phyloP scores from a whole-genome alignment of 805 yeast genomes.

The Ogataea dorogensis region DNA sequence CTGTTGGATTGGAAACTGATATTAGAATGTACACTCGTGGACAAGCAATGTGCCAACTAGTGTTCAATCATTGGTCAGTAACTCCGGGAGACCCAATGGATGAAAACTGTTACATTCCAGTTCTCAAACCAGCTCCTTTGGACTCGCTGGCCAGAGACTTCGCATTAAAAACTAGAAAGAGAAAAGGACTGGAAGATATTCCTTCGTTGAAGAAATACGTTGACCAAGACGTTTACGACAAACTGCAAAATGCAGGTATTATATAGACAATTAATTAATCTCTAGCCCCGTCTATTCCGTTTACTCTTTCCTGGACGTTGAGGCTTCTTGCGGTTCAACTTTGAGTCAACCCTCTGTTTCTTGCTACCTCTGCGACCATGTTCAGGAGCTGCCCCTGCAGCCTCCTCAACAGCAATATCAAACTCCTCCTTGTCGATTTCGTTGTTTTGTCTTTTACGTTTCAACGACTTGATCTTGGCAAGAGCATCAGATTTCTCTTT shows the following conservation, averaged over 20 bases:
- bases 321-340: constrained; percentile 23
- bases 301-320: constrained; percentile 56
- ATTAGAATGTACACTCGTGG: constrained; percentile 76
- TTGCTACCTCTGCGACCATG: constrained; percentile 42
- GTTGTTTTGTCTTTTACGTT: constrained; percentile 78
- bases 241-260: constrained; percentile 38
- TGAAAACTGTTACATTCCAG: constrained; percentile 55
- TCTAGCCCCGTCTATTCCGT: constrained; percentile 37
- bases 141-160: constrained; percentile 81
- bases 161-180: constrained; percentile 79
- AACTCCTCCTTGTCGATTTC: constrained; percentile 75
- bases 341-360: constrained; percentile 58
- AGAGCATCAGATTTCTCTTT: constrained; percentile 88
- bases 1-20: constrained; percentile 87
- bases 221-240: constrained; percentile 55
- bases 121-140: constrained; percentile 71
- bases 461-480: constrained; percentile 86
- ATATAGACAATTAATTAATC: constrained; percentile 8
- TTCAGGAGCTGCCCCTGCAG: constrained; percentile 58
- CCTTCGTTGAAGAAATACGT: constrained; percentile 66
- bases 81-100: constrained; percentile 95
- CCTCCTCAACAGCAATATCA: constrained; percentile 91
- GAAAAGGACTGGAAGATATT: constrained; percentile 82
- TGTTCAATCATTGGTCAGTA: constrained; percentile 67
- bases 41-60: constrained; percentile 65